Base-by-base conservation (phyloP, 169 alveolate species). In the Besnoitia besnoiti region DNA sequence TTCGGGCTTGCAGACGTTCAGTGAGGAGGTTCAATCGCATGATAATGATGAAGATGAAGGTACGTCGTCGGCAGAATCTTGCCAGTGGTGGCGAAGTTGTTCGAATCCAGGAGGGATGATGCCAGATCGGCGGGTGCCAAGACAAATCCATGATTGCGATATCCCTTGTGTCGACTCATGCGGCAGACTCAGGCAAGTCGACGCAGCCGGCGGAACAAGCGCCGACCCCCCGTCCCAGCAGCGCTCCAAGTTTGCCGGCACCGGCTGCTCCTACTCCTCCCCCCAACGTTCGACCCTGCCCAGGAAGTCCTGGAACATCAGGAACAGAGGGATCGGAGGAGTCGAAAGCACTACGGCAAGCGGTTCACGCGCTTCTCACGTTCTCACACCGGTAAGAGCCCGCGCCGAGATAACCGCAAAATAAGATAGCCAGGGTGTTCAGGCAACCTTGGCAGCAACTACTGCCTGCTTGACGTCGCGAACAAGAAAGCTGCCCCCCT, bases 351-450 rank as follows among this genome's bases (percentile, higher is more conserved):
- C 40, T 91, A 91, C 94, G 94, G 37, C 87, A 90, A 39, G 94
- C 94, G 67, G 82, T 91, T 42, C 94, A 62, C 42, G 76, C 91
- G 85, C 87, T 91, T 19, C 82, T 91, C 85, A 91, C 88, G 89
- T 91, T 82, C 89, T 91, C 94, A 33, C 94, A 91, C 91, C 59
- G 94, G 94, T 84, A 84, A 62, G 90, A 67, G 40, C 47, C 12
- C 8, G 33, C 2, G n/a, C n/a, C n/a, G n/a, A n/a, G n/a, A n/a
- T n/a, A n/a, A n/a, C n/a, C n/a, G n/a, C n/a, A n/a, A n/a, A n/a
- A n/a, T n/a, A n/a, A n/a, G n/a, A n/a, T n/a, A n/a, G n/a, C n/a
- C n/a, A n/a, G n/a, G n/a, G n/a, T n/a, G n/a, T n/a, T n/a, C n/a
- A n/a, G n/a, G n/a, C n/a, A n/a, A n/a, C n/a, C n/a, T n/a, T n/a